Conservation (phyloP, 1,284 basidiomycete genomes). For the Cryptococcus deneoformans region DNA sequence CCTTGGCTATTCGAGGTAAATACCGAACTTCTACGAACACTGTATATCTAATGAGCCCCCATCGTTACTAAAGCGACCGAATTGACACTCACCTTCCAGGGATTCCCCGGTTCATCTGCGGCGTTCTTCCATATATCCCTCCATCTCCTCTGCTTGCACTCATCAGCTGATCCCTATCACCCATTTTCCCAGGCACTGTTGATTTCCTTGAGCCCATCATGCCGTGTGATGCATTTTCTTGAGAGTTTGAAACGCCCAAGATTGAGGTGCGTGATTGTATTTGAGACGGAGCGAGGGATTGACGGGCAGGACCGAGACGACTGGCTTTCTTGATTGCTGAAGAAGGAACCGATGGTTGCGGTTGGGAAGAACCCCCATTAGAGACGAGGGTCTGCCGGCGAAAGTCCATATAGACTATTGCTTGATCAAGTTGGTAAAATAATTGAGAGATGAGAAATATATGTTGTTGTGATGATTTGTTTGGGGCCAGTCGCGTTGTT, state of each 20-base stretch:
- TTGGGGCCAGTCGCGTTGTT: too few species aligned
- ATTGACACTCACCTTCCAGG: slow-evolving; percentile 18
- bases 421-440: too few species aligned
- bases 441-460: too few species aligned
- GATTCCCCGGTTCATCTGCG: slow-evolving; percentile 55
- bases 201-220: slow-evolving; percentile 19
- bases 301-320: slow-evolving; percentile 10
- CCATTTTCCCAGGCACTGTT: slow-evolving; percentile 1
- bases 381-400: too few species aligned
- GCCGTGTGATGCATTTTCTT: slow-evolving; percentile 38
- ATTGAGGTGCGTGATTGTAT: slow-evolving; percentile 55
- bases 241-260: slow-evolving; percentile 32
- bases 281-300: slow-evolving; percentile 64
- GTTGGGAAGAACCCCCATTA: too few species aligned
- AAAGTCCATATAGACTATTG: too few species aligned
- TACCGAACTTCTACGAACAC: slow-evolving; percentile 50
- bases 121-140: slow-evolving; percentile 63
- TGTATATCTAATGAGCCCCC: slow-evolving; percentile 2
- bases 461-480: too few species aligned
- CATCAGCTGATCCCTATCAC: slow-evolving; percentile 52
- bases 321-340: slow-evolving; percentile 63
- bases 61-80: background rate
- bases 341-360: slow-evolving; percentile 40
- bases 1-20: slow-evolving; percentile 56
- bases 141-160: slow-evolving; percentile 62